Conservation (phyloP, 1,284 basidiomycete genomes). For the Tilletia setariae region DNA sequence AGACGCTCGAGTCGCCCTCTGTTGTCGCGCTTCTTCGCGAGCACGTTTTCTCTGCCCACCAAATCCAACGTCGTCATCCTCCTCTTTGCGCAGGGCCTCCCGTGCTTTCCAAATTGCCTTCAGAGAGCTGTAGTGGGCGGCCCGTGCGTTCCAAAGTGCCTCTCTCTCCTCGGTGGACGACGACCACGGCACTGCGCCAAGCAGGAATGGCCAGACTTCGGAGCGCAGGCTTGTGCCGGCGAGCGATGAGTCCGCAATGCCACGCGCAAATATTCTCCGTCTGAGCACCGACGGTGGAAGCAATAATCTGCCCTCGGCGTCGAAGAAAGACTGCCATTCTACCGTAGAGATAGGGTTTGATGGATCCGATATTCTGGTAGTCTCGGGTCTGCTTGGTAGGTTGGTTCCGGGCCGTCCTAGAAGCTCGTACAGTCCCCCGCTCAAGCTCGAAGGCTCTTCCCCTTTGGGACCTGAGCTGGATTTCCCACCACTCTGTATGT, state of each 20-base stretch:
- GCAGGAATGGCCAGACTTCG: constrained; percentile 79
- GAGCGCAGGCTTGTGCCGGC: constrained; percentile 22
- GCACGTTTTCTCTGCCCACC: constrained; percentile 1
- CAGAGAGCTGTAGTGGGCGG: constrained; percentile 29
- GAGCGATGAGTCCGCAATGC: constrained; percentile 26
- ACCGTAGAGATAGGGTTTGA: constrained; percentile 21
- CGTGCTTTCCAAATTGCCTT: constrained; percentile 28
- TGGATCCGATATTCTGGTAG: not conserved
- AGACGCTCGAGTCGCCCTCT: not conserved
- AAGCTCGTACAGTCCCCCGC: constrained; percentile 23
- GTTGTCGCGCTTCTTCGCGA: not conserved
- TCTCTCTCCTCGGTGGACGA: constrained; percentile 44
- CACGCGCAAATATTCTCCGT: constrained; percentile 39
- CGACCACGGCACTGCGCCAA: constrained; percentile 80
- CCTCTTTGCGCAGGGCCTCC: not conserved
- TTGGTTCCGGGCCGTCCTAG: constrained; percentile 4
- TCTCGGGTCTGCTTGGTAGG: not conserved
- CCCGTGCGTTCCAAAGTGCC: constrained; percentile 23
- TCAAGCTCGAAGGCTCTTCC: constrained; percentile 25
- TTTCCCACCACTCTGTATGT: not conserved
- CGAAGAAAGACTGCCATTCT: constrained; percentile 40
- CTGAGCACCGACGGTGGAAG: constrained; percentile 27
- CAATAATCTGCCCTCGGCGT: constrained; percentile 26
- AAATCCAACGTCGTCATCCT: not conserved
- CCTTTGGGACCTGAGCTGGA: not conserved